These are phyloP conservation scores for Nepenthes mirabilis DNA, from an alignment of 148 eudicot genomes.

Conservation along the genomic window DNA sequence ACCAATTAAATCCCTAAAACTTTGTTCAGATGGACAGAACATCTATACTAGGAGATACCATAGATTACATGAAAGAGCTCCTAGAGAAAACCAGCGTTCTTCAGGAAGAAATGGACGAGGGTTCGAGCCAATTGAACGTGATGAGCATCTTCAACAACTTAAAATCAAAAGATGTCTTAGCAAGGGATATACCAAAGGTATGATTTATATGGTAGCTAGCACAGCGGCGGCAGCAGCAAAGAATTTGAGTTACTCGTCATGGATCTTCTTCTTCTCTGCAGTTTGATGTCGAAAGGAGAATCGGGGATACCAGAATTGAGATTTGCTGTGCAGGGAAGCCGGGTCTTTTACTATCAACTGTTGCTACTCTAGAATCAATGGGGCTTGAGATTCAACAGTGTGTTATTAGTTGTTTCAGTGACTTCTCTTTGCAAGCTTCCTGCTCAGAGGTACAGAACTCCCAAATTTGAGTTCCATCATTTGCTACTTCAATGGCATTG, in stretches of 20 bases:
- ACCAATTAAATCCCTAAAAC: not conserved
- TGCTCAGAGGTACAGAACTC: slow-evolving; percentile 49
- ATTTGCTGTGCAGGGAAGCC: slow-evolving; percentile 60
- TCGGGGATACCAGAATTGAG: slow-evolving; percentile 45
- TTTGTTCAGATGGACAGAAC: slow-evolving; percentile 71
- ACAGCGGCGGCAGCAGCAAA: not conserved
- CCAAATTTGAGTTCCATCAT: not conserved
- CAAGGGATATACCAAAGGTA: slow-evolving; percentile 67
- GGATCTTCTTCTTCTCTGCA: slow-evolving; percentile 9
- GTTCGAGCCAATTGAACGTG: slow-evolving; percentile 23
- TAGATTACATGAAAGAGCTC: slow-evolving; percentile 74
- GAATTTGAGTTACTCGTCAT: not conserved
- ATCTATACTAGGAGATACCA: slow-evolving; percentile 72
- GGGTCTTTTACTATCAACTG: slow-evolving; percentile 51
- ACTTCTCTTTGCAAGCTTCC: slow-evolving; percentile 62
- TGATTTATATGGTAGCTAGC: not conserved
- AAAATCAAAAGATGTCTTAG: slow-evolving; percentile 36
- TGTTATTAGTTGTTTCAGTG: slow-evolving; percentile 70
- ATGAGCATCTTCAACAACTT: slow-evolving; percentile 41
- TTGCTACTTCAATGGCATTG: not conserved
- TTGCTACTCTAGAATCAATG: slow-evolving; percentile 50
- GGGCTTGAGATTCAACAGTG: slow-evolving; percentile 83
- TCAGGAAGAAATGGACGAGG: slow-evolving; percentile 38
- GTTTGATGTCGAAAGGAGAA: slow-evolving; percentile 68
- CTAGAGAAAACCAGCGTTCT: slow-evolving; percentile 41